A percentile compares a stretch with the other conserved stretches of the same genome.
Evolutionary conservation across 768 basidiomycete species (phyloP).

Genomic region (Suillus ampliporus): DNA sequence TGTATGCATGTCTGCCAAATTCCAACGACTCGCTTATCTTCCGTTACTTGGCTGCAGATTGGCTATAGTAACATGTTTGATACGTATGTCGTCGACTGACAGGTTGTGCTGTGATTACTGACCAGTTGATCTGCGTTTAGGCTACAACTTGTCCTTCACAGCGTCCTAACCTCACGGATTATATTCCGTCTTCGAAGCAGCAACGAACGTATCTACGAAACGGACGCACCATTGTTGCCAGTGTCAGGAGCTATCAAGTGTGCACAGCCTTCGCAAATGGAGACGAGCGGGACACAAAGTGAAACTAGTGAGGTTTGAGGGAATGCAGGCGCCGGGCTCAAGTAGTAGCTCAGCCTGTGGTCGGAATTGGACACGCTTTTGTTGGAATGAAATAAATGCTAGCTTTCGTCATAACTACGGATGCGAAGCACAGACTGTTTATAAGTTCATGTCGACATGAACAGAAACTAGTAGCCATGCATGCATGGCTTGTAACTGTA

Average conservation of each 20-base stretch:
- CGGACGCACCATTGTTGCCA: no score
- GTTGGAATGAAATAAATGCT: no score
- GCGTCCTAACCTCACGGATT: slow-evolving; percentile 32
- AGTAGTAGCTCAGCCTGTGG: no score
- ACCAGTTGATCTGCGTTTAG: background rate
- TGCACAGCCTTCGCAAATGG: background rate
- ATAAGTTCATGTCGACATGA: background rate
- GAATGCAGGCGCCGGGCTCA: background rate
- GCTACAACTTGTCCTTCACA: slow-evolving; percentile 31
- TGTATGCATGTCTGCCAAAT: background rate
- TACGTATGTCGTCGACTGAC: background rate
- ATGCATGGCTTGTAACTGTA: no score
- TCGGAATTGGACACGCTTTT: background rate
- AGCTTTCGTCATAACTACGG: background rate
- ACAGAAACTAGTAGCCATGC: no score
- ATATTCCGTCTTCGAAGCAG: slow-evolving; percentile 33
- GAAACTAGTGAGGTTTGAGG: background rate
- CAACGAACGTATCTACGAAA: slow-evolving; percentile 7
- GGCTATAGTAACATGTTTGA: background rate
- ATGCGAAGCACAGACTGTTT: background rate
- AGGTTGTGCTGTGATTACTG: background rate
- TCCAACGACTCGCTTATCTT: background rate
- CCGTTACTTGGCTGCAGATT: background rate
- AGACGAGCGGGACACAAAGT: background rate
- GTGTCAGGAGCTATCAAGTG: background rate